Evolutionary conservation across 805 yeast species (phyloP), one percentile per base, ranked within the genome.

Genomic region (Myxozyma mucilagina): DNA sequence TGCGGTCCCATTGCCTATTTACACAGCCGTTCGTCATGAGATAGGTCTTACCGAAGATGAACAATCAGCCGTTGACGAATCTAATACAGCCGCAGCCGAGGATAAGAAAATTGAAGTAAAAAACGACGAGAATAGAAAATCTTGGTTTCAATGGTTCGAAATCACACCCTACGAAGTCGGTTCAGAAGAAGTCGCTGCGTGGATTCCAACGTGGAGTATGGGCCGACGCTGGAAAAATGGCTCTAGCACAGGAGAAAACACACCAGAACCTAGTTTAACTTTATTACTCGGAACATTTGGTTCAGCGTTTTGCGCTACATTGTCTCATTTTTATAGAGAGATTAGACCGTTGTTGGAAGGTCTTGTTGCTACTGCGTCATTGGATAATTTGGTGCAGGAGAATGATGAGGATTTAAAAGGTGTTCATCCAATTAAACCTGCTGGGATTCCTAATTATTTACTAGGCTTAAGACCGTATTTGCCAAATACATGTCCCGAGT

Each of bases 181-280:
- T 32, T 67, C 60, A 29, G 70, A 67, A 57, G 70, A 67, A 47
- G 43, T 65, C 10, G 54, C 57, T 13, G 69, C 68, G 34, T 67
- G 70, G 70, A 66, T 67, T 18, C 70, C 70, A 14, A 67, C 70
- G 3, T 67, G 69, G 69, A 47, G 66, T 24, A 48, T 67, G 36
- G 70, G 70, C 16, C 60, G 70, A 10, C 35, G 53, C 34, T 67
- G 63, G 56, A 31, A 32, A 2, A 52, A 52, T 38, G 70, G 70
- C 9, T 29, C 51, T n/a, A 57, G 66, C 16, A 50, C 58, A 20
- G 65, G 45, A 8, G 51, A 53, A 31, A 52, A 60, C 10, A 31
- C 45, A 16, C 70, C 70, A 8, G 70, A 67, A 54, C 56, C 60
- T 11, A 56, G 55, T 41, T 35, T 67, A 47, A 50, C 66, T 14